phyloP scores from a whole-genome alignment of 108 stramenopile genomes.

The Mediolabrus comicus region DNA sequence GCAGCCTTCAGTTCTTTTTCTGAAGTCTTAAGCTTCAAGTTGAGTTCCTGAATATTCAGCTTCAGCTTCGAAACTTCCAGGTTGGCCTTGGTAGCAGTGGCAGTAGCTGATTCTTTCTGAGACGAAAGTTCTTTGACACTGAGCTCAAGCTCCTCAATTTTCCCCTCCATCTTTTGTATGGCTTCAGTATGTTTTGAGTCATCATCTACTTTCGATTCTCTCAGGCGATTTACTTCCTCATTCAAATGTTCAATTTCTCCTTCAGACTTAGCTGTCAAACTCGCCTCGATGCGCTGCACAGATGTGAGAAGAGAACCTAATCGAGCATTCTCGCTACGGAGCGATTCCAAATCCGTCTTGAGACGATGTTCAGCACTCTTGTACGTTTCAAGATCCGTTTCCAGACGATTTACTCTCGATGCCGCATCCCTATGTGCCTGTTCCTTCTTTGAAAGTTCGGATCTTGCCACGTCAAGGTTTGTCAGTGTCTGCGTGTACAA shows the following conservation, averaged over 20 bases:
- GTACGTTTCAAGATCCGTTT: slow-evolving; percentile 67
- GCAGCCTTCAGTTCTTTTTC: slow-evolving; percentile 51
- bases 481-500: slow-evolving; percentile 57
- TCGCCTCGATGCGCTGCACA: slow-evolving; percentile 80
- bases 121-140: slow-evolving; percentile 28
- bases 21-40: slow-evolving; percentile 40
- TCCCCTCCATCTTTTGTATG: slow-evolving; percentile 52
- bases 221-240: slow-evolving; percentile 46
- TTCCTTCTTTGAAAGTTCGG: slow-evolving; percentile 49
- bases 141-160: slow-evolving; percentile 51
- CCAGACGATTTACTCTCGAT: slow-evolving; percentile 55
- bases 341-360: slow-evolving; percentile 49
- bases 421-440: slow-evolving; percentile 37
- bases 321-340: slow-evolving; percentile 68
- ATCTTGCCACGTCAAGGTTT: slow-evolving; percentile 53
- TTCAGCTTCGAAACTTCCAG: slow-evolving; percentile 45
- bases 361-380: slow-evolving; percentile 62
- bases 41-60: slow-evolving; percentile 46
- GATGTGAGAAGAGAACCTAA: slow-evolving; percentile 72
- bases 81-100: slow-evolving; percentile 36
- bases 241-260: slow-evolving; percentile 54
- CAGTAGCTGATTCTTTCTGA: slow-evolving; percentile 52
- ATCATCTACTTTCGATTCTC: slow-evolving; percentile 32
- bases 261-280: slow-evolving; percentile 60
- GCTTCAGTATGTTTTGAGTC: slow-evolving; percentile 42